Base-by-base conservation (phyloP, 495 filamentous ascomycete genomes). In the Daldinia loculata region DNA sequence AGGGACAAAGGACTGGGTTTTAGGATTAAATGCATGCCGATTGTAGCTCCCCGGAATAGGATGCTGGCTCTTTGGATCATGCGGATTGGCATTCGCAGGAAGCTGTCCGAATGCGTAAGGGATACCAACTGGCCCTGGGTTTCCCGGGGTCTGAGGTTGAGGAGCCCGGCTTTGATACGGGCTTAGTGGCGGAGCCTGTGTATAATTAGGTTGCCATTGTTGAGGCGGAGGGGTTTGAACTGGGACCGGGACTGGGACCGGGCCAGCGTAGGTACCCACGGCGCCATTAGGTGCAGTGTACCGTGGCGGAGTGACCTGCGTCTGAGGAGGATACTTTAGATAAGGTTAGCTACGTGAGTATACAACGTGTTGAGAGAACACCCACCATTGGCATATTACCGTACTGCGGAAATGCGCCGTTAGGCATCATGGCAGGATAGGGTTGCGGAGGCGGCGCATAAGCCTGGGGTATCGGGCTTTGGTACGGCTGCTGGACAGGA, bases 1-100 rank as follows among this genome's bases (percentile, higher is more conserved):
- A 22, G 94, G 94, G 45, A 97, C 87, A 75, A 98, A 98, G 2
- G 93, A 89, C 66, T 94, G 91, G 11, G 92, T 97, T 78, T 97
- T 93, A 0, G 94, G 94, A 72, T 98, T 97, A 83, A 98, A 97
- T 22, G 91, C 86, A 74, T 93, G 91, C 24, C 93, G 84, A 74
- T 89, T 91, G 78, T 91, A 96, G 79, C 90, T 93, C 17, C 91
- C 92, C 14, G 92, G 92, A 45, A 97, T 86, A 30, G 91, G 90
- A 76, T 95, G 92, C 65, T 89, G 85, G 52, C 85, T 88, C 75
- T 90, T 89, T 45, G 90, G 84, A 58, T 88, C 85, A 41, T 88
- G 79, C 59, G 89, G 88, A 75, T 91, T 86, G 61, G 84, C 83
- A 69, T 93, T 89, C 14, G 83, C 88, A 3, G 92, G 92, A 29